Conservation (phyloP, 2,329 filamentous ascomycete species). For the Emmonsiellopsis sp. region DNA sequence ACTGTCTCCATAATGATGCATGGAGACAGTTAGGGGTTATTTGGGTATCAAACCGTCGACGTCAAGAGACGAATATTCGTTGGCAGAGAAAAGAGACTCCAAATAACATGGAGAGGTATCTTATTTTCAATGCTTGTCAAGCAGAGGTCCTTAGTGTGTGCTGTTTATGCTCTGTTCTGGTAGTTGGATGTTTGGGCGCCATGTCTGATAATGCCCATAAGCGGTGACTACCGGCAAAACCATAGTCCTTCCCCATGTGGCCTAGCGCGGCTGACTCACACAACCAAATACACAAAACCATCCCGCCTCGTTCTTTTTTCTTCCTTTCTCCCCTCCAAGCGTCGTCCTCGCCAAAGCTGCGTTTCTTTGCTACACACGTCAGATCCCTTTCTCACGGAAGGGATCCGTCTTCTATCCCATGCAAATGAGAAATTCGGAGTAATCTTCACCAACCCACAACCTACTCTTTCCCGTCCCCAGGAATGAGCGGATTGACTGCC, state of each 20-base stretch:
- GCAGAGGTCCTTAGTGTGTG: no score
- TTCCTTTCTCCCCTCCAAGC: constrained; percentile 48
- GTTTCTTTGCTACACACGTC: constrained; percentile 87
- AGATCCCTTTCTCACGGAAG: constrained; percentile 30
- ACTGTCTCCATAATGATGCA: no score
- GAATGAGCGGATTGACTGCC: constrained; percentile 48
- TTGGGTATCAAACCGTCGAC: no score
- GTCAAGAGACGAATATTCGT: no score
- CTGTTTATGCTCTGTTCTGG: no score
- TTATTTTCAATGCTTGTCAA: no score
- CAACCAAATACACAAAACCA: constrained; percentile 4
- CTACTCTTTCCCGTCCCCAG: constrained; percentile 30
- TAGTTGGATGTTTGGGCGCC: no score
- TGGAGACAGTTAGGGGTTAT: no score
- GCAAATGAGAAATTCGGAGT: constrained; percentile 99
- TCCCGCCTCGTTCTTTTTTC: constrained; percentile 18
- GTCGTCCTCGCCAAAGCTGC: constrained; percentile 83
- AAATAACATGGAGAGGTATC: no score
- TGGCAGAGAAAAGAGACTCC: no score
- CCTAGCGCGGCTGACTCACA: background rate
- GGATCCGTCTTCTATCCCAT: constrained; percentile 19
- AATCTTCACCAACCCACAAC: constrained; percentile 58
- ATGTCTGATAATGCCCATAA: background rate
- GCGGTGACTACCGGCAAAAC: constrained; percentile 1
- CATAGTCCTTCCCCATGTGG: background rate